These are phyloP conservation scores for Xanthoconium stramineum DNA, from an alignment of 768 basidiomycete species.

Conservation along the genomic window DNA sequence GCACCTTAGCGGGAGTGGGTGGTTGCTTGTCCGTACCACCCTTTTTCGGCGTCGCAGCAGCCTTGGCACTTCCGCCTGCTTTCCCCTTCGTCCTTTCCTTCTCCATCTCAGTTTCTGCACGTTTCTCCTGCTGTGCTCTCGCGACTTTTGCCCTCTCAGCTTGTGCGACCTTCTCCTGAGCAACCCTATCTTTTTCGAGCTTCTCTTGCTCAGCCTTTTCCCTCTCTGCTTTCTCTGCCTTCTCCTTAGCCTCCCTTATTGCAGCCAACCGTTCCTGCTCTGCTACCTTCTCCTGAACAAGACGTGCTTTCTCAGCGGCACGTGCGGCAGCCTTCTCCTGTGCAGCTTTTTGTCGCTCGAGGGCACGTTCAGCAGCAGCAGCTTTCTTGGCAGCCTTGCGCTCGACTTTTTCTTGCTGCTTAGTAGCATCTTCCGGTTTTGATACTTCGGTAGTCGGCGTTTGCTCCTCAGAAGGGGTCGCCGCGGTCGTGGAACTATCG, in stretches of 20 bases:
- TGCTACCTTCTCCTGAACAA: slow-evolving; percentile 50
- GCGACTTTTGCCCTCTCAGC: slow-evolving; percentile 36
- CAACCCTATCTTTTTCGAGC: slow-evolving; percentile 36
- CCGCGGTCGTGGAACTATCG: slow-evolving; percentile 7
- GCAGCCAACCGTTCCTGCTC: slow-evolving; percentile 49
- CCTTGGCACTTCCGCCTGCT: slow-evolving; percentile 25
- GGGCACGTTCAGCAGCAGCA: slow-evolving; percentile 57
- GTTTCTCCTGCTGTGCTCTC: slow-evolving; percentile 34
- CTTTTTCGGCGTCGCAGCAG: slow-evolving; percentile 16
- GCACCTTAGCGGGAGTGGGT: slow-evolving; percentile 14
- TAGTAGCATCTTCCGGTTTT: slow-evolving; percentile 34
- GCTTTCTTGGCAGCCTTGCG: slow-evolving; percentile 66
- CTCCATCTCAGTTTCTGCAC: slow-evolving; percentile 27
- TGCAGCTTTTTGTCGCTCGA: slow-evolving; percentile 53
- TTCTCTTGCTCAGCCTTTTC: slow-evolving; percentile 39
- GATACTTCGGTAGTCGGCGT: slow-evolving; percentile 14
- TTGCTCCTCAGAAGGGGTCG: slow-evolving; percentile 24
- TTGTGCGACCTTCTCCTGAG: slow-evolving; percentile 31
- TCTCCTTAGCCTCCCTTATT: slow-evolving; percentile 39
- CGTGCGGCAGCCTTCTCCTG: slow-evolving; percentile 55
- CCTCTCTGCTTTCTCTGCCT: slow-evolving; percentile 32
- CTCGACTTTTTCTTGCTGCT: slow-evolving; percentile 54
- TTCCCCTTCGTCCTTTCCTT: slow-evolving; percentile 29
- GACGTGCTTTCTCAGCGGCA: slow-evolving; percentile 52
- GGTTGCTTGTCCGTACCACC: slow-evolving; percentile 18